phyloP scores from a whole-genome alignment of 1,284 basidiomycete species.

The Sparassis latifolia region DNA sequence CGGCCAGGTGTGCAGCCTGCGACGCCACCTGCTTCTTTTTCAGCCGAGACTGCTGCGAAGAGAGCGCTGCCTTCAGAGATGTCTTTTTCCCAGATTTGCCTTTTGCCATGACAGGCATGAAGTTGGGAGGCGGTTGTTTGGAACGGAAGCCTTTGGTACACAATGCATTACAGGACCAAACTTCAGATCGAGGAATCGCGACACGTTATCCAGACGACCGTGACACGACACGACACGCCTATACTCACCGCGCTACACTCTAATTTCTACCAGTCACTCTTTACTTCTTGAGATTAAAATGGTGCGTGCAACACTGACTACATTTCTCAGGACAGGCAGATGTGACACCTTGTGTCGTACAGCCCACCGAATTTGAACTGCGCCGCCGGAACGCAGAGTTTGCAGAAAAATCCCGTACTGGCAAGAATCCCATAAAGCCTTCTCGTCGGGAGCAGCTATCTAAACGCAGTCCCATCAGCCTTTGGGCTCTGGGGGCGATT shows the following conservation, averaged over 20 bases:
- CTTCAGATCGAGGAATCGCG: constrained; percentile 6
- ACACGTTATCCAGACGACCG: background rate
- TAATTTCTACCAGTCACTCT: constrained; percentile 11
- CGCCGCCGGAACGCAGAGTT: constrained; percentile 74
- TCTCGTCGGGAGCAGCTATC: constrained; percentile 65
- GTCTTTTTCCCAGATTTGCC: constrained; percentile 42
- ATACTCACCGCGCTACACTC: constrained; percentile 4
- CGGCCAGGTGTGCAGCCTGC: constrained; percentile 44
- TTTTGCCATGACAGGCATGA: constrained; percentile 34
- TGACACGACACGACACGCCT: constrained; percentile 11
- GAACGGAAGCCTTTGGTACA: constrained; percentile 26
- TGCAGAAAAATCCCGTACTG: constrained; percentile 58
- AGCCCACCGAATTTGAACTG: constrained; percentile 68
- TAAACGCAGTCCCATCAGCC: constrained; percentile 63
- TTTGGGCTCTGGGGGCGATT: constrained; percentile 63
- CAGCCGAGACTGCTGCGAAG: constrained; percentile 59
- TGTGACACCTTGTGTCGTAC: constrained; percentile 2
- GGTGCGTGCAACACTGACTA: constrained; percentile 18
- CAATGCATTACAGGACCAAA: constrained; percentile 12
- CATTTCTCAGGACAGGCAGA: background rate
- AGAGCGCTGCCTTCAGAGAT: constrained; percentile 56
- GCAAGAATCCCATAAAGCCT: constrained; percentile 66
- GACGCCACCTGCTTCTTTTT: constrained; percentile 48
- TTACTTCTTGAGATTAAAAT: constrained; percentile 14
- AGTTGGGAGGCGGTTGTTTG: constrained; percentile 26